Base-by-base conservation (phyloP, 441 rosid genomes). In the Omphalea diandra region DNA sequence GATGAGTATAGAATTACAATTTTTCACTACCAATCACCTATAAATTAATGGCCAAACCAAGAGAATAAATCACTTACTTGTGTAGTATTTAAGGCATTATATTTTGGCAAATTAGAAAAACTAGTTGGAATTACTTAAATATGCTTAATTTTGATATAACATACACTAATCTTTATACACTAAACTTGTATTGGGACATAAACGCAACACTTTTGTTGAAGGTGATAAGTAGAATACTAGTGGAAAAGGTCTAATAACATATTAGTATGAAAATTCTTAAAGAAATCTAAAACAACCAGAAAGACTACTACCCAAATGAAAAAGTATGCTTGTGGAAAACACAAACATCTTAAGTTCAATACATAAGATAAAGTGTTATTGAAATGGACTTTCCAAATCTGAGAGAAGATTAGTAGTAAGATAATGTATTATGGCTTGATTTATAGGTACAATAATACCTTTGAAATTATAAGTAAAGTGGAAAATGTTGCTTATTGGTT, bases 401-500 rank as follows among this genome's bases (percentile, higher is more conserved):
- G 36, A 47, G 68, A 74, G 54, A 66, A 60, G 14, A 60, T 69
- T 4, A 17, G 24, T 0, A 53, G 24, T 4, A 70, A 52, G 1
- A 18, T 0, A 0, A 2, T 36, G 3, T 32, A 71, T 1, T 0
- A 0, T 5, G 2, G n/a, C n/a, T n/a, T n/a, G n/a, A n/a, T n/a
- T n/a, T n/a, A n/a, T n/a, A n/a, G n/a, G n/a, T 67, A 73, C 4
- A 18, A 72, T 38, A 7, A 56, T 1, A 63, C 71, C 1, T 74
- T 60, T 1, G 33, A 74, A 20, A 26, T 53, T 24, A 1, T 53
- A 0, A 0, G 6, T 0, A 31, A 5, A 1, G 77, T 62, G 1
- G 56, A 58, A 1, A 18, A 7, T 20, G 32, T 62, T 0, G 65
- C 65, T 6, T 74, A 62, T 1, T 14, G 18, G 22, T 17, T 73